A percentile compares a stretch with the other conserved stretches of the same genome.
Conservation (phyloP, 257 asterid species). For the Buddleja alternifolia region DNA sequence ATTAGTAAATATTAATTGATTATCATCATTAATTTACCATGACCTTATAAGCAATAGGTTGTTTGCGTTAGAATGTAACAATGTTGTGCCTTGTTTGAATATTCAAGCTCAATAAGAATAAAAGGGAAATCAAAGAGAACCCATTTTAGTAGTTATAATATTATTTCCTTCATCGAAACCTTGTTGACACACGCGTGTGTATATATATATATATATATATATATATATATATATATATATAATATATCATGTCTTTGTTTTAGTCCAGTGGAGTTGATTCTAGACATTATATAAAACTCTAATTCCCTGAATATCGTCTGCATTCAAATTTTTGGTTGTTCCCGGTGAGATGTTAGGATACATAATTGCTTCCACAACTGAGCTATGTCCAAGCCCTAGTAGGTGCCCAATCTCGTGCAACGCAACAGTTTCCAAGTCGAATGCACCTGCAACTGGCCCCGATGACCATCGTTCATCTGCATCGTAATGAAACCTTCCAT, state of each 20-base stretch:
- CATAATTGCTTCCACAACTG: slow-evolving; percentile 23
- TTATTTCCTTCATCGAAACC: no score
- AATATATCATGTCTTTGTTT: neutral
- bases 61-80: no score
- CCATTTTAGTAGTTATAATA: no score
- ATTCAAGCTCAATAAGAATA: neutral
- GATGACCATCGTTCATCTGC: slow-evolving; percentile 25
- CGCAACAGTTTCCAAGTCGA: slow-evolving; percentile 29
- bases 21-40: no score
- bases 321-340: neutral
- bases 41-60: no score
- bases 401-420: slow-evolving; percentile 37
- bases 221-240: no score
- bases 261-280: neutral
- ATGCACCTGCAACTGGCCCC: neutral
- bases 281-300: slow-evolving; percentile 30
- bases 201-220: neutral
- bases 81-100: no score
- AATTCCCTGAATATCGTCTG: slow-evolving; percentile 34
- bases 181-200: neutral
- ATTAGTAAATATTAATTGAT: no score
- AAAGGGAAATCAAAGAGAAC: neutral
- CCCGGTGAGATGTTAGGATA: neutral
- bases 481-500: slow-evolving; percentile 31
- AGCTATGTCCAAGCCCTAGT: slow-evolving; percentile 37